Base-by-base conservation (phyloP, 345 rosid species). In the Heritiera fomes region DNA sequence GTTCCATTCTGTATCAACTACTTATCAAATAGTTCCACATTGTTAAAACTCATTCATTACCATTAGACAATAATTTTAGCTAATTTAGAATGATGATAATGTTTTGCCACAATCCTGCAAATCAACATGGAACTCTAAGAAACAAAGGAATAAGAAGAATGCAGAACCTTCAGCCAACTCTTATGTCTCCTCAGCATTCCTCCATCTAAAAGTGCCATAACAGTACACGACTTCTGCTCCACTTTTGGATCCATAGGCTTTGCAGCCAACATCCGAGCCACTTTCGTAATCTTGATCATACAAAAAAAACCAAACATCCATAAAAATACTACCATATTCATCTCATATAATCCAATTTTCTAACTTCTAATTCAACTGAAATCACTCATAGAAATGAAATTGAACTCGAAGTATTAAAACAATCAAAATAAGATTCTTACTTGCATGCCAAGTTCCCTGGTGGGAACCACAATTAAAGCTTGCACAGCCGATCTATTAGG, bases 131-230 rank as follows among this genome's bases (percentile, higher is more conserved):
- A 34, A 34, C 38, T 34, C 38, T 34, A 34, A 34, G 38, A 34
- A 34, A 34, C 38, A 34, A 34, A 34, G 38, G 38, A 34, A 34
- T 34, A 34, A 34, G 47, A 15, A 7, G 52, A 60, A 64, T 50
- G 56, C 18, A 53, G 8, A 43, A 91, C 97, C 98, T 92, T 95
- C 61, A 93, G 83, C 98, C 98, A 95, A 88, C 91, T 93, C 85
- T 84, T 92, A 41, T 95, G 98, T 80, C 98, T 91, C 86, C 79
- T 85, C 80, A 95, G 83, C 88, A 85, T 88, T 53, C 94, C 93
- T 81, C 98, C 99, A 77, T 95, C 98, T 79, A 93, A 82, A 76
- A 95, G 96, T 46, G 98, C 94, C 99, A 91, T 93, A 59, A 95
- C 88, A 1, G 94, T 84, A 79, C 87, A 92, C 17, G 87, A 80